Conservation (phyloP, 2,329 filamentous ascomycete genomes). For the Arthroderma uncinatum region DNA sequence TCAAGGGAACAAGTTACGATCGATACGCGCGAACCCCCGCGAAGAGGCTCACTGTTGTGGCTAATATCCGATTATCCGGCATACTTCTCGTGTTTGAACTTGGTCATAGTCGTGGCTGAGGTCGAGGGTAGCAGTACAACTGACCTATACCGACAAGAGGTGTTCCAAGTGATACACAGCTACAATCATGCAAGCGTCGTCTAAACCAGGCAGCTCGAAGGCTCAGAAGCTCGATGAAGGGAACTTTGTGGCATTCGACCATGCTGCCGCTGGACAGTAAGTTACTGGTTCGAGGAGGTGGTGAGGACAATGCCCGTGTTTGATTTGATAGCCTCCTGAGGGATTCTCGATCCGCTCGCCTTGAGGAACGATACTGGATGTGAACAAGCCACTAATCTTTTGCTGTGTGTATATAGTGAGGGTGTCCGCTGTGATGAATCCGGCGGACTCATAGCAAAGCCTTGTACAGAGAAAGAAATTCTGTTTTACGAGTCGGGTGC, state of each 20-base stretch:
- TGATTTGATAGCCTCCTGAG: neutral
- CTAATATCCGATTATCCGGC: neutral
- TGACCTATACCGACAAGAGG: neutral
- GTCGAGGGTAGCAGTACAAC: neutral
- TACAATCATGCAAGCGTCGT: conserved; percentile 24
- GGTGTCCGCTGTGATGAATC: conserved; percentile 76
- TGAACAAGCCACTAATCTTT: neutral
- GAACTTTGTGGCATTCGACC: conserved; percentile 35
- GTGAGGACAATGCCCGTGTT: too few relatives aligned
- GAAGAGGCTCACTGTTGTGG: neutral
- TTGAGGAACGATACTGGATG: neutral
- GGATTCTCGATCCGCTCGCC: neutral
- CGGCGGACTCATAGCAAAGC: conserved; percentile 85
- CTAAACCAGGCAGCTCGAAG: conserved; percentile 25
- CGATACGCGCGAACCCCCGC: neutral
- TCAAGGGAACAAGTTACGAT: neutral
- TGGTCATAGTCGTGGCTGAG: neutral
- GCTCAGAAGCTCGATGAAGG: conserved; percentile 28
- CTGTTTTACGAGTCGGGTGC: conserved; percentile 73
- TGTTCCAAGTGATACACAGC: neutral
- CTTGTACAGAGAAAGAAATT: conserved; percentile 75
- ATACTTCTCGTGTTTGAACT: neutral
- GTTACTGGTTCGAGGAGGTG: conserved; percentile 17
- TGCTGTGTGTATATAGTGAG: conserved; percentile 47
- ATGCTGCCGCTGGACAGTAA: conserved; percentile 41